Evolutionary conservation across 1,139 yeast species (phyloP).

Genomic region (Meyerozyma guilliermondii): DNA sequence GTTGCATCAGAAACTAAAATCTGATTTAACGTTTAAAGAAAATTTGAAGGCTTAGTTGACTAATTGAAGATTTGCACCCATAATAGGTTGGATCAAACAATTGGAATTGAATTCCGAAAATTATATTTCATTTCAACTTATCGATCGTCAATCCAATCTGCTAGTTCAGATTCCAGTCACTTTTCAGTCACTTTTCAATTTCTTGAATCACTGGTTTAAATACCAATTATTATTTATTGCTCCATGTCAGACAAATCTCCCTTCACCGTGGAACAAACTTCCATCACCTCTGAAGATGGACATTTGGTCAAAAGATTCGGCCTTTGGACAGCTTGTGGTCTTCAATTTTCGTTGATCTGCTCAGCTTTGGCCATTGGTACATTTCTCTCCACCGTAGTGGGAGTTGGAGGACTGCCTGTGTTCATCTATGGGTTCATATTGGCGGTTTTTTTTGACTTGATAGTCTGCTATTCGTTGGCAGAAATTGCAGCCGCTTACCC

Average conservation of each 20-base stretch:
- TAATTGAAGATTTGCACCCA: no score
- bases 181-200: no score
- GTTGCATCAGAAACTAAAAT: no score
- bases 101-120: no score
- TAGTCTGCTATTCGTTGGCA: slow-evolving; percentile 21
- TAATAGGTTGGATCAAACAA: no score
- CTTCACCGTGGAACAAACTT: neutral
- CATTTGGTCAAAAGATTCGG: slow-evolving; percentile 17
- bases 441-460: slow-evolving; percentile 17
- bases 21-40: no score
- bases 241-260: neutral
- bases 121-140: no score
- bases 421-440: slow-evolving; percentile 20
- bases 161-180: no score
- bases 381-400: slow-evolving; percentile 20
- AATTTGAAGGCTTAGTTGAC: no score
- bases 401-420: slow-evolving; percentile 24
- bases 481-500: slow-evolving; percentile 26
- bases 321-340: slow-evolving; percentile 19
- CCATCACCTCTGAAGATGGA: neutral
- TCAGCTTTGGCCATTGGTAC: slow-evolving; percentile 23
- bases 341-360: slow-evolving; percentile 22
- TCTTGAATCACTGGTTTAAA: no score
- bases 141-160: no score
- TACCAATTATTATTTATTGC: no score